Evolutionary conservation across 257 asterid genomes (phyloP).

Genomic region (Solanum appendiculatum): DNA sequence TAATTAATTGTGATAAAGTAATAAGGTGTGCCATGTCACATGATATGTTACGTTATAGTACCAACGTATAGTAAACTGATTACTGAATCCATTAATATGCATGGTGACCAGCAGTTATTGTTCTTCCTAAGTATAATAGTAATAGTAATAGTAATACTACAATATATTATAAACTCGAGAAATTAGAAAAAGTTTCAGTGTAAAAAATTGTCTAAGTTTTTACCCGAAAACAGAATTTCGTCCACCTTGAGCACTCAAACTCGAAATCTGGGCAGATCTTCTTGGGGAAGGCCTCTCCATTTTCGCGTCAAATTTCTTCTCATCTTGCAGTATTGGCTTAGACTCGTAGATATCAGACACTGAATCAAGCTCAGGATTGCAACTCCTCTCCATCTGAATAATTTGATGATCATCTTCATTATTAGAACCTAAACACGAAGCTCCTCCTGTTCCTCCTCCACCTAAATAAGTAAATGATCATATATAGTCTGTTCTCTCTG

Average conservation of each 20-base stretch:
- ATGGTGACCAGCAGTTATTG: not conserved
- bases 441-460: not conserved
- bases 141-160: not conserved
- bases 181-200: not conserved
- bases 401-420: constrained; percentile 22
- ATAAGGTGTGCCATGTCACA: not conserved
- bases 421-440: not conserved
- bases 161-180: not conserved
- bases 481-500: not conserved
- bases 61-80: too few species aligned
- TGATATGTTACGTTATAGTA: not conserved
- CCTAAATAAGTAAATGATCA: not conserved
- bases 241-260: not conserved
- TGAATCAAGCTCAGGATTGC: constrained; percentile 25
- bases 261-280: not conserved
- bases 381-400: constrained; percentile 30
- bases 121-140: not conserved
- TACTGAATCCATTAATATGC: not conserved
- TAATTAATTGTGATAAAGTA: not conserved
- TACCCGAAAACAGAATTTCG: constrained; percentile 1
- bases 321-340: constrained; percentile 20
- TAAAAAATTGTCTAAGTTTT: not conserved
- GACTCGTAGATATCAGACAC: constrained; percentile 44
- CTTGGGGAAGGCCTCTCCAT: not conserved
- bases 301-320: not conserved